Evolutionary conservation across 352 stramenopile genomes (phyloP).

Genomic region (Thalassiosira delicatula): DNA sequence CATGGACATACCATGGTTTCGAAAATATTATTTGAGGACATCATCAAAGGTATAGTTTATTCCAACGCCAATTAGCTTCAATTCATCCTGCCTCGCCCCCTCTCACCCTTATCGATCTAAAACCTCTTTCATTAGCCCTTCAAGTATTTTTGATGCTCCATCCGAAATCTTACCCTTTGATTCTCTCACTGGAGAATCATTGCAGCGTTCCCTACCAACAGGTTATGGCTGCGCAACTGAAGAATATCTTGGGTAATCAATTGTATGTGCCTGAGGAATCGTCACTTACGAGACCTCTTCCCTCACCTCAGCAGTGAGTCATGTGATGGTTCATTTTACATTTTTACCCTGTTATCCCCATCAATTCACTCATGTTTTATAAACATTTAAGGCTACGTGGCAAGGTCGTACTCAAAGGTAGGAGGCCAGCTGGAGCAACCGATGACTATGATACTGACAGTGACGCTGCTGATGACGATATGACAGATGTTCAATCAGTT

Average conservation of each 20-base stretch:
- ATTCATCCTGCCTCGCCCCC: too few species aligned
- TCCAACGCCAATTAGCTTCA: too few species aligned
- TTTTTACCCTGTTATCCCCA: conserved; percentile 5
- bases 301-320: conserved; percentile 73
- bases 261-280: conserved; percentile 80
- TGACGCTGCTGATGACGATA: conserved; percentile 69
- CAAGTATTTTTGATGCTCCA: conserved; percentile 82
- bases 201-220: conserved; percentile 83
- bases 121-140: too few species aligned
- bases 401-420: conserved; percentile 82
- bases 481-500: conserved; percentile 51
- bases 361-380: not conserved
- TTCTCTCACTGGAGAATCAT: conserved; percentile 85
- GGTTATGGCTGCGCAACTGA: conserved; percentile 78
- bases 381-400: conserved; percentile 69
- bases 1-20: conserved; percentile 88
- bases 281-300: conserved; percentile 62
- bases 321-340: conserved; percentile 18
- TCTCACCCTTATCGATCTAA: too few species aligned
- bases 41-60: too few species aligned
- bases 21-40: conserved; percentile 88
- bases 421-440: conserved; percentile 57
- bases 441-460: conserved; percentile 72
- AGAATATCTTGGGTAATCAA: conserved; percentile 70
- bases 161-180: conserved; percentile 79